Base-by-base conservation (phyloP, 768 basidiomycete species). In the Neoboletus subvelutipes region DNA sequence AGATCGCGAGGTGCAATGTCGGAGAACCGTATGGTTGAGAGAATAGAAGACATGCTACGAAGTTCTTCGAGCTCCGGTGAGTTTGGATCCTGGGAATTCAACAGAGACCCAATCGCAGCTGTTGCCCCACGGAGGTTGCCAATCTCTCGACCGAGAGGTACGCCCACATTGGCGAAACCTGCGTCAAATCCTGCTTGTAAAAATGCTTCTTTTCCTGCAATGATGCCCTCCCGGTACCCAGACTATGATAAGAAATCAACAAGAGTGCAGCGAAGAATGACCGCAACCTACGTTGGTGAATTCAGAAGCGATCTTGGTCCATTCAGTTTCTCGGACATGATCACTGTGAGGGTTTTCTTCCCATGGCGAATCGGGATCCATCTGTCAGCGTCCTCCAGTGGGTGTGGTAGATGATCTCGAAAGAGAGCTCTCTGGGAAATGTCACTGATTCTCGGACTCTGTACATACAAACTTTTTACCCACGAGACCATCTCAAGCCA, bases 171-270 rank as follows among this genome's bases (percentile, higher is more conserved):
- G 1, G 86, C 85, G 65, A 92, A 98, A 2, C 92, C 94, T 4
- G 79, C 75, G 71, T 99, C 92, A 66, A 99, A 98, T 1, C 96
- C 96, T 60, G 85, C 77, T 66, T 99, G 96, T 2, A 98, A 78
- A 3, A 86, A 86, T 0, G 82, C 78, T 69, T 95, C 89, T 70
- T 98, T 98, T 4, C 96, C 96, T 5, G 88, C 85, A 0, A 87
- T 90, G 64, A 98, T 96, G 7, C 96, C 96, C 74, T 98, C 95
- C n/a, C 96, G 85, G 67, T 98, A 98, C 2, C 96, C 96, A 18
- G 85, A 85, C 96, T 97, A 46, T 10, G 46, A 51, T 36, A 11
- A 40, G 17, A 46, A 33, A 41, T 57, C 52, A 61, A 29, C 36
- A 24, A 3, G 45, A 24, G 45, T 48, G 22, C 11, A n/a, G 54